Evolutionary conservation across 805 yeast species (phyloP).

Genomic region (Barnettozyma botsteinii): DNA sequence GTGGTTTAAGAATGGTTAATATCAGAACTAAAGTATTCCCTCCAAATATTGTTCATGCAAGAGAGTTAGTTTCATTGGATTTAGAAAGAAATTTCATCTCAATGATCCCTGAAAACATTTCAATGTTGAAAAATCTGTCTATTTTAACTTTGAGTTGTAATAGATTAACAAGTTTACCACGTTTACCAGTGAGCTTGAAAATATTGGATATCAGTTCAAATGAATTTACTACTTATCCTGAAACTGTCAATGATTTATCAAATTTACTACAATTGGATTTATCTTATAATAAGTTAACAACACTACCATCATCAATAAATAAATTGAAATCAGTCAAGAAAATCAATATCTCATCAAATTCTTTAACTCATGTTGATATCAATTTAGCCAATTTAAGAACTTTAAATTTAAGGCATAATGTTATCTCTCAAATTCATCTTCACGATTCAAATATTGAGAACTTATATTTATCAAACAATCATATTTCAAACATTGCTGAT

Average conservation of each 20-base stretch:
- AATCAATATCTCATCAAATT: constrained; percentile 71
- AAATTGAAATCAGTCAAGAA: constrained; percentile 56
- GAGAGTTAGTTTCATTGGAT: constrained; percentile 59
- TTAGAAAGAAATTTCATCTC: constrained; percentile 75
- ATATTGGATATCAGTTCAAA: constrained; percentile 78
- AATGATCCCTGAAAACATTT: constrained; percentile 51
- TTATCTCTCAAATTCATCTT: constrained; percentile 38
- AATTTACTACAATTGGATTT: constrained; percentile 65
- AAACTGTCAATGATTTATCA: constrained; percentile 52
- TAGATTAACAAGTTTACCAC: constrained; percentile 58
- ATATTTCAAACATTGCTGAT: constrained; percentile 63
- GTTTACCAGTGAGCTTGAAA: constrained; percentile 46
- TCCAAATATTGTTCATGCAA: constrained; percentile 61
- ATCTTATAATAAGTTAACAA: constrained; percentile 68
- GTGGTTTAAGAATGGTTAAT: constrained; percentile 59
- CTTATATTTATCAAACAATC: constrained; percentile 69
- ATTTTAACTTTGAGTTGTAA: constrained; percentile 70
- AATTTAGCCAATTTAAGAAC: constrained; percentile 54
- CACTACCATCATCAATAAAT: constrained; percentile 57
- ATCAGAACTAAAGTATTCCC: constrained; percentile 77
- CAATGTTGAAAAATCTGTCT: constrained; percentile 47
- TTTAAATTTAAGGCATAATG: constrained; percentile 74
- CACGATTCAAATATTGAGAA: constrained; percentile 54
- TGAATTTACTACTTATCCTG: constrained; percentile 56
- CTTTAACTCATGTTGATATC: constrained; percentile 35